Percentiles rank a stretch among this genome's conserved stretches.
Evolutionary conservation across 306 rosid species (phyloP).

Genomic region (apple (Malus domestica)): ASM211411v1 NC_041803.1:1244501-1245000

Average conservation of each 20-base stretch:
- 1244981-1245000: no score
- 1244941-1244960: no score
- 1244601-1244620: neutral
- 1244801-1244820: constrained; percentile 77
- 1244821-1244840: neutral
- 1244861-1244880: no score
- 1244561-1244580: constrained; percentile 1
- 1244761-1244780: constrained; percentile 90
- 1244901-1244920: no score
- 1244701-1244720: constrained; percentile 69
- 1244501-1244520: neutral
- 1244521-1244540: neutral
- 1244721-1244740: constrained; percentile 73
- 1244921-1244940: no score
- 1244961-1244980: no score
- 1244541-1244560: neutral
- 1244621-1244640: neutral
- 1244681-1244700: constrained; percentile 83
- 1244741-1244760: constrained; percentile 97
- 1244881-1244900: no score
- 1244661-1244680: neutral
- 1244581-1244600: neutral
- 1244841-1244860: no score
- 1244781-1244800: constrained; percentile 87
- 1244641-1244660: neutral